Evolutionary conservation across 352 stramenopile genomes (phyloP), one percentile per base, ranked within the genome.

Genomic region (Phytophthora aleatoria): DNA sequence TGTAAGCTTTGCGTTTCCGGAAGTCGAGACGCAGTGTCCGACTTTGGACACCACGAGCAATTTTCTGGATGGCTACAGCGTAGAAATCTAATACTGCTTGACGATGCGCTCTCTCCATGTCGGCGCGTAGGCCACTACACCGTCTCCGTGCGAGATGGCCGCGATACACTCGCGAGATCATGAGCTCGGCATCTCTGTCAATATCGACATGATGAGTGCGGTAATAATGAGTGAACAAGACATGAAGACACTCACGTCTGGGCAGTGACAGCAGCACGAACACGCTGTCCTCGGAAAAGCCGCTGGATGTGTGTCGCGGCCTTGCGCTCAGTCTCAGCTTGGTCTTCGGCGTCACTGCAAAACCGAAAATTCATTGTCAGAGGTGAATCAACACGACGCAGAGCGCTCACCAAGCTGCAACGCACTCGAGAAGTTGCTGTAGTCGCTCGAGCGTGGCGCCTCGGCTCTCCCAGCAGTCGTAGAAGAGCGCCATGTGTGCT

Each of bases 261-360:
- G 16, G 39, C 42, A 3, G 70, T 73, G 41, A 86, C 69, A 9
- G 43, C 57, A 31, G 76, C 67, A n/a, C 77, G 81, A 3, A 89
- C 76, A 53, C 68, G 62, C 33, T 90, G 77, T 2, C 81, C 83
- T 41, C 77, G 67, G 36, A 87, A 90, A 13, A 90, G 52, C 11
- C 83, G 67, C 64, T 92, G 83, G 55, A 92, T 89, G 56, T 83
- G 51, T 26, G 81, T 76, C 1, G 75, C 76, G 3, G 81, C 83
- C 8, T 51, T 61, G 15, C 62, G 47, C 43, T 92, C 79, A 1
- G 24, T 60, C 3, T 74, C 69, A n/a, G 63, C 58, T 30, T 85
- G 81, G 9, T 53, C 64, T n/a, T 74, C 44, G 6, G 79, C 76
- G 41, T 89, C 83, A n/a, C 81, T 90, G 30, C 11, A 64, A 31